Evolutionary conservation across 2,329 filamentous ascomycete genomes (phyloP), one percentile per base, ranked within the genome.

Genomic region (Herpotrichia juniperi): DNA sequence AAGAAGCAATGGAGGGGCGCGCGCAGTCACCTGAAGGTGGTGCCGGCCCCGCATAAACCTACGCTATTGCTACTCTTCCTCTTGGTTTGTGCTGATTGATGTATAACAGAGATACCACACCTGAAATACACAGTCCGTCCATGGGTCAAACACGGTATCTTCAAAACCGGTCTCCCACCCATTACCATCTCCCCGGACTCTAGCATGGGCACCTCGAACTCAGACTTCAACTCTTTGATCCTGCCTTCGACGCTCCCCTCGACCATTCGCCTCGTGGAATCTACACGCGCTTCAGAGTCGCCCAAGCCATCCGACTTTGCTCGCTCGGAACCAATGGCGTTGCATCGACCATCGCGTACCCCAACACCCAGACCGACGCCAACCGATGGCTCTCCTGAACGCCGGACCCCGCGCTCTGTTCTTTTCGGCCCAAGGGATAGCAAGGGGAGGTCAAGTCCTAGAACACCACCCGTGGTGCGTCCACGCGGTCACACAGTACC

Each of bases 11-110:
- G 54, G 69, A 66, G 44, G 68, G 63, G 43, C 50, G 53, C 53
- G 55, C 54, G 19, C 46, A 57, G 43, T 56, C 66, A 53, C 57
- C 64, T 63, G 70, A 72, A 69, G 67, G 65, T 68, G 69, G 64
- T 65, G 61, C 63, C 42, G 59, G 61, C 46, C 65, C 69, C 59
- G 62, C 69, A 56, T 73, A 61, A 68, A 54, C 58, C 47, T 60
- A 43, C 37, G 31, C 50, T 51, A 50, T 60, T 51, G 42, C 45
- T 57, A 49, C 40, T 52, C 44, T 50, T 25, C 48, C 11, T 43
- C 42, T 46, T 48, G 43, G 42, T 53, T 51, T 50, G 52, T 64
- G 64, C 68, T 71, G 59, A 72, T 66, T 39, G n/a, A n/a, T n/a
- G 14, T 28, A n/a, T 45, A 10, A 39, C 50, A 71, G 67, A 59